Conservation (phyloP, 345 rosid genomes). For the Aquilaria sinensis region DNA sequence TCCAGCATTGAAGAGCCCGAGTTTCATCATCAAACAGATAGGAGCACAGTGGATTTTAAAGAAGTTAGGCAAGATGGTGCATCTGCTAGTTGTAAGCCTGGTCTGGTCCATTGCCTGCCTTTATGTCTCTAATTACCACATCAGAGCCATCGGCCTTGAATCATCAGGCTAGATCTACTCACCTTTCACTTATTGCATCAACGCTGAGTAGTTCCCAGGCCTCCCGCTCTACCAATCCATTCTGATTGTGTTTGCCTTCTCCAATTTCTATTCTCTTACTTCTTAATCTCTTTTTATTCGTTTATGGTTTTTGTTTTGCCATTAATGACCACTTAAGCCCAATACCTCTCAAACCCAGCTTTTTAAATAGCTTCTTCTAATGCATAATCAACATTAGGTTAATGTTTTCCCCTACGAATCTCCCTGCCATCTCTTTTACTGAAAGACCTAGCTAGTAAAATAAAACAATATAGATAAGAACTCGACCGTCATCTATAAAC, state of each 20-base stretch:
- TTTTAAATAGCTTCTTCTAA: constrained; percentile 1
- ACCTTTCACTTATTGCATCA: constrained; percentile 82
- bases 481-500: too few species aligned
- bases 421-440: too few species aligned
- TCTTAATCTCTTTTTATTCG: constrained; percentile 59
- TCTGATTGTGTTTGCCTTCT: constrained; percentile 86
- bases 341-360: constrained; percentile 20
- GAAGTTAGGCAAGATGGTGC: constrained; percentile 41
- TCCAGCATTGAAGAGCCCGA: constrained; percentile 36
- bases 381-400: too few species aligned
- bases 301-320: constrained; percentile 75
- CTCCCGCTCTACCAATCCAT: constrained; percentile 46
- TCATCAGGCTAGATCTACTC: constrained; percentile 82
- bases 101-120: constrained; percentile 67
- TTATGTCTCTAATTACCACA: constrained; percentile 71
- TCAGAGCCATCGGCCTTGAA: constrained; percentile 78
- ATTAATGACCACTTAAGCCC: constrained; percentile 34
- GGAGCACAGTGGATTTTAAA: constrained; percentile 67
- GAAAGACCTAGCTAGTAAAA: too few species aligned
- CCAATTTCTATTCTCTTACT: constrained; percentile 66
- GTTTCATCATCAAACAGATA: constrained; percentile 56
- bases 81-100: constrained; percentile 59
- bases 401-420: too few species aligned
- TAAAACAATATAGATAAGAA: too few species aligned
- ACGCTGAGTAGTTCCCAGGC: constrained; percentile 95